These are phyloP conservation scores for Scolecobasidium constrictum DNA, from an alignment of 2,329 filamentous ascomycete species.

Conservation along the genomic window DNA sequence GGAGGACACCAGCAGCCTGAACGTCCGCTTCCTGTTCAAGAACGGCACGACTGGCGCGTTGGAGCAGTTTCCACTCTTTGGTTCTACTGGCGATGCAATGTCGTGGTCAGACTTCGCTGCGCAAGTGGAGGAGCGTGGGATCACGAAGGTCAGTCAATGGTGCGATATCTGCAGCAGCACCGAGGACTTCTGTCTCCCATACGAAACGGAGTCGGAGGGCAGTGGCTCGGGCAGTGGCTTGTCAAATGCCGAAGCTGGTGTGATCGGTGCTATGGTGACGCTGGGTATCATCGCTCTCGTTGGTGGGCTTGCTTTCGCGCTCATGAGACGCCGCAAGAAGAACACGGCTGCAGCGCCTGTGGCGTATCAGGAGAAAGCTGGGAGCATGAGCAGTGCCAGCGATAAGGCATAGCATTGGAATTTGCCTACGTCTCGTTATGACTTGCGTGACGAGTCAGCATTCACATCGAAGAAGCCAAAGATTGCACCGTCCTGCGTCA, in stretches of 20 bases:
- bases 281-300: slow-evolving; percentile 45
- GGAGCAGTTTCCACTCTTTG: slow-evolving; percentile 49
- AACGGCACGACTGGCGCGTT: slow-evolving; percentile 46
- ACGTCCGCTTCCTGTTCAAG: slow-evolving; percentile 51
- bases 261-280: slow-evolving; percentile 65
- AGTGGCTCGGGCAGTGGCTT: slow-evolving; percentile 35
- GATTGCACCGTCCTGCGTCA: no score
- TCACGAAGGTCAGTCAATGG: slow-evolving; percentile 56
- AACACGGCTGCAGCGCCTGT: no score
- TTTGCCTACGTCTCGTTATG: no score
- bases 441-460: no score
- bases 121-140: slow-evolving; percentile 54
- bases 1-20: slow-evolving; percentile 35
- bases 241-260: slow-evolving; percentile 63
- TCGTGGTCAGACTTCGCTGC: slow-evolving; percentile 60
- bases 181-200: slow-evolving; percentile 51
- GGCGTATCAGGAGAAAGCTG: no score
- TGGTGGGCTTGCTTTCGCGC: slow-evolving; percentile 9
- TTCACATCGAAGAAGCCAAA: no score
- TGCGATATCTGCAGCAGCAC: slow-evolving; percentile 65
- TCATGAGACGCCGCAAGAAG: no score
- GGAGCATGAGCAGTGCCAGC: no score
- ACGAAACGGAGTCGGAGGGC: slow-evolving; percentile 17
- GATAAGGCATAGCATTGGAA: no score
- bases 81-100: slow-evolving; percentile 43